Conservation (phyloP, 345 rosid species). For the Brassica nigra region DNA sequence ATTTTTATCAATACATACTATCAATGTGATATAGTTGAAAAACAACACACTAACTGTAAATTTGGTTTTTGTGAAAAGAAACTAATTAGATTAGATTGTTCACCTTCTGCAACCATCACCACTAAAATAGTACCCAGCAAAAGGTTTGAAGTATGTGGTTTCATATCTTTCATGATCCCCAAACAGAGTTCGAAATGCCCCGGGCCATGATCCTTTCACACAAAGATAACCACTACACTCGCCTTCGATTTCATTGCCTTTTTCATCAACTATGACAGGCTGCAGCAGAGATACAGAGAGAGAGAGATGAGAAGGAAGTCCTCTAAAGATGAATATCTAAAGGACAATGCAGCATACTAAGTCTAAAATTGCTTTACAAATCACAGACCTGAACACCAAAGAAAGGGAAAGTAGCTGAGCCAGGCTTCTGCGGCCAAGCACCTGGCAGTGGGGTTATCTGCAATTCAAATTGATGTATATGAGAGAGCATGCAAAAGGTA, state of each 20-base stretch:
- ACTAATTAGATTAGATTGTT: constrained; percentile 11
- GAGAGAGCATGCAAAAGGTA: constrained; percentile 9
- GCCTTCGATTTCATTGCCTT: constrained; percentile 92
- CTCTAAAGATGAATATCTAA: background rate
- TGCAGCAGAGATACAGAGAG: constrained; percentile 28
- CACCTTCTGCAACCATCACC: constrained; percentile 99
- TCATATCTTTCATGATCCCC: constrained; percentile 99
- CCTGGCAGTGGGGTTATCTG: constrained; percentile 98
- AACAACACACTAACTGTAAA: constrained; percentile 19
- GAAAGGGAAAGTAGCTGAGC: constrained; percentile 99
- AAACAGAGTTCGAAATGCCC: constrained; percentile 92
- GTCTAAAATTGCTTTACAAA: constrained; percentile 2
- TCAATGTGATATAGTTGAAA: background rate
- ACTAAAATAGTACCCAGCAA: constrained; percentile 87
- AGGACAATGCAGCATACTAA: constrained; percentile 6
- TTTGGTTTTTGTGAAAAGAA: background rate
- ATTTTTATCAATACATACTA: constrained; percentile 10
- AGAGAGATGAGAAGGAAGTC: background rate
- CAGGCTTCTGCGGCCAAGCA: constrained; percentile 99
- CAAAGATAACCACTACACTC: constrained; percentile 95
- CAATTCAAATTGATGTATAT: constrained; percentile 32
- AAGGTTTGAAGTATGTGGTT: constrained; percentile 94
- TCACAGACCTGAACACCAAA: constrained; percentile 91
- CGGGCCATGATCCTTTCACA: constrained; percentile 92
- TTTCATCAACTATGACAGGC: constrained; percentile 96